phyloP scores from a whole-genome alignment of 345 rosid genomes.

The Populus nigra region DNA sequence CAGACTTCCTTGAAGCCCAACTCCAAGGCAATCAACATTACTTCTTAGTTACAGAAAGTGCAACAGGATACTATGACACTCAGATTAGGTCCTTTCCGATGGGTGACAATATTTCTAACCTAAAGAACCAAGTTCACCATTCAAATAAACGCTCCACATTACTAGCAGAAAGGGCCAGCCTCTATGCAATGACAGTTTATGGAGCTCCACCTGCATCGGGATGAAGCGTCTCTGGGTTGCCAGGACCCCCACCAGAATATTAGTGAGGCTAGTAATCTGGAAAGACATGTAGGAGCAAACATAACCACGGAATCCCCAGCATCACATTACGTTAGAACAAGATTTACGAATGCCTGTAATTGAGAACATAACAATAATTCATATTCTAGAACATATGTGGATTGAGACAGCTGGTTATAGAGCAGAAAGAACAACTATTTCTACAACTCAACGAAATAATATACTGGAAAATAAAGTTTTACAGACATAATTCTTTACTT shows the following conservation, averaged over 20 bases:
- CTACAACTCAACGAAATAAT: not conserved
- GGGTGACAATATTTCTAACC: no score
- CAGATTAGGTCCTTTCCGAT: no score
- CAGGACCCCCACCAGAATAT: no score
- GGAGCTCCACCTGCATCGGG: no score
- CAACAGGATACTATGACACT: no score
- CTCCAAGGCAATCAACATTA: not conserved
- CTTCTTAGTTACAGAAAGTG: not conserved
- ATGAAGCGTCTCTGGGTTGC: no score
- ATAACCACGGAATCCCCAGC: conserved; percentile 49
- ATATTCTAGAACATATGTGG: not conserved
- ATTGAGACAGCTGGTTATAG: conserved; percentile 1
- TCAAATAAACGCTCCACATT: no score
- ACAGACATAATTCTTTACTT: not conserved
- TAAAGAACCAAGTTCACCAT: no score
- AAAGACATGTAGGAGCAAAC: no score
- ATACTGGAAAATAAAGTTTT: not conserved
- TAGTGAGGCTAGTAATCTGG: no score
- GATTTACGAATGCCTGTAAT: conserved; percentile 87
- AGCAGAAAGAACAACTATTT: conserved; percentile 1
- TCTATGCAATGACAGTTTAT: no score
- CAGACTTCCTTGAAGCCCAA: not conserved
- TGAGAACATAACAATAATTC: conserved; percentile 9
- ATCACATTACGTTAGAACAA: conserved; percentile 82
- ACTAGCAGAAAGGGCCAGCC: no score